Percentiles rank a stretch among this genome's conserved stretches.
These are phyloP conservation scores for slime mould (Dictyostelium discoideum) DNA, from an alignment of 78 protist species.

Conservation along the genomic window dicty_2.7 NC_007089.4:5741501-5742000, in stretches of 20 bases:
- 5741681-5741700: slow-evolving; percentile 91
- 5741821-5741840: slow-evolving; percentile 86
- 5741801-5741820: slow-evolving; percentile 60
- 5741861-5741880: slow-evolving; percentile 90
- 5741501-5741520: slow-evolving; percentile 78
- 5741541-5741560: slow-evolving; percentile 91
- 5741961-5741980: slow-evolving; percentile 85
- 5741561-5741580: neutral
- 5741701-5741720: slow-evolving; percentile 94
- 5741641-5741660: slow-evolving; percentile 53
- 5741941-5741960: slow-evolving; percentile 86
- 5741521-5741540: slow-evolving; percentile 74
- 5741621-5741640: no score
- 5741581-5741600: no score
- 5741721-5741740: slow-evolving; percentile 95
- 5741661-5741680: slow-evolving; percentile 95
- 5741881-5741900: slow-evolving; percentile 88
- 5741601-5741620: neutral
- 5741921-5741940: slow-evolving; percentile 81
- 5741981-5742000: slow-evolving; percentile 94
- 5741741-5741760: slow-evolving; percentile 86
- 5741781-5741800: slow-evolving; percentile 82
- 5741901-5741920: slow-evolving; percentile 95
- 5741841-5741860: slow-evolving; percentile 64
- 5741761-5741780: slow-evolving; percentile 93